phyloP scores from a whole-genome alignment of 768 basidiomycete species.

The Filobasidium floriforme region DNA sequence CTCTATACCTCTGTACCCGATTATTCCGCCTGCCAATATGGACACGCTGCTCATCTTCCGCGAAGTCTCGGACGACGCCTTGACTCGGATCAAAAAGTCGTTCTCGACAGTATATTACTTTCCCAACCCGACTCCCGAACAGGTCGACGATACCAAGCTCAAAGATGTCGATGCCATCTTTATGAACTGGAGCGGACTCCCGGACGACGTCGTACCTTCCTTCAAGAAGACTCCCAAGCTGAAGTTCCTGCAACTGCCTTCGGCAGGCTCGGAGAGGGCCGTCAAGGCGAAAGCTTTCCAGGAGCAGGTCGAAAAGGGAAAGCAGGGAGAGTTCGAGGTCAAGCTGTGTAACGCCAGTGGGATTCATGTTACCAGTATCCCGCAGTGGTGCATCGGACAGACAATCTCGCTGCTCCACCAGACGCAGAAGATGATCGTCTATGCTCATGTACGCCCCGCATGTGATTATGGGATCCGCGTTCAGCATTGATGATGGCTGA shows the following conservation, averaged over 20 bases:
- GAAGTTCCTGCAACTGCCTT: conserved; percentile 34
- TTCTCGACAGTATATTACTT: conserved; percentile 35
- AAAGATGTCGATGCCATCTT: conserved; percentile 30
- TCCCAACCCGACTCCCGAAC: conserved; percentile 18
- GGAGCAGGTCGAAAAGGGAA: conserved; percentile 2
- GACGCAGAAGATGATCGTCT: conserved; percentile 29
- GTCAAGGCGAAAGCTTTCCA: conserved; percentile 6
- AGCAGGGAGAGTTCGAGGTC: conserved; percentile 18
- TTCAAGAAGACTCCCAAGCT: conserved; percentile 30
- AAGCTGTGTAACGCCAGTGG: conserved; percentile 38
- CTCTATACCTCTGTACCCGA: neutral
- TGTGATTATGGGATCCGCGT: conserved; percentile 1
- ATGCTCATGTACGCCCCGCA: conserved; percentile 23
- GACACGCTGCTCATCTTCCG: conserved; percentile 5
- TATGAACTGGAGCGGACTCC: conserved; percentile 23
- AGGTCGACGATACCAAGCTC: conserved; percentile 9
- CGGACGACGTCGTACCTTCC: conserved; percentile 22
- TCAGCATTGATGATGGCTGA: neutral
- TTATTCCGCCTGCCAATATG: neutral
- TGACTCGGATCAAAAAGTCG: neutral
- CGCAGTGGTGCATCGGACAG: conserved; percentile 33
- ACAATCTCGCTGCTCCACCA: conserved; percentile 32
- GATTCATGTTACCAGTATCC: conserved; percentile 40
- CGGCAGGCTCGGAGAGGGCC: conserved; percentile 31
- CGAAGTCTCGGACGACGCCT: neutral